Evolutionary conservation across 768 basidiomycete species (phyloP).

Genomic region (Coprinellus micaceus): DNA sequence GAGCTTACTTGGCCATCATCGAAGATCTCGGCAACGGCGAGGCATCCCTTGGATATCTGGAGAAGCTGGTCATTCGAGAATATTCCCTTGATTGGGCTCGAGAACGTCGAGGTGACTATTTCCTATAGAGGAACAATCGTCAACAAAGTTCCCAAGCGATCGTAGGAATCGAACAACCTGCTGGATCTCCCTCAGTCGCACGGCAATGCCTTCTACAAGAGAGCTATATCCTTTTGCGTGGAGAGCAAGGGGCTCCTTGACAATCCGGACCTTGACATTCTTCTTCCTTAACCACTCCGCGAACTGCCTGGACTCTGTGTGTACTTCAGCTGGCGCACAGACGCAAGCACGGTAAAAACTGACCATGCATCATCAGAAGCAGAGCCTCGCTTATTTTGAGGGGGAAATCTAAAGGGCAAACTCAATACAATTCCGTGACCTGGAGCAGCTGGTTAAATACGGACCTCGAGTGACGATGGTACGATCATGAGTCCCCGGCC

Average conservation of each 20-base stretch:
- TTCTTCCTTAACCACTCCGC: conserved; percentile 55
- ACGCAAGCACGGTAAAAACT: conserved; percentile 7
- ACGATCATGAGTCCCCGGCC: conserved; percentile 48
- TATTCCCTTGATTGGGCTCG: conserved; percentile 42
- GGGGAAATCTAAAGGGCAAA: conserved; percentile 41
- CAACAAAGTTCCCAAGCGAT: neutral
- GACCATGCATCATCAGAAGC: conserved; percentile 64
- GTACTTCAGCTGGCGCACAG: conserved; percentile 3
- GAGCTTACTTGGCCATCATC: neutral
- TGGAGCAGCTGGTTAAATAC: neutral
- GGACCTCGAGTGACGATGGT: conserved; percentile 29
- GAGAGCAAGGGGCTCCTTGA: conserved; percentile 52
- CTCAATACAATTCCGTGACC: conserved; percentile 7
- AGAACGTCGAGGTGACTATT: conserved; percentile 32
- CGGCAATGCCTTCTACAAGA: conserved; percentile 44
- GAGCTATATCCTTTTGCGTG: conserved; percentile 56
- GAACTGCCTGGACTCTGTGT: conserved; percentile 61
- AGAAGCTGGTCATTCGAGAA: conserved; percentile 25
- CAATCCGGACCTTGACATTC: conserved; percentile 60
- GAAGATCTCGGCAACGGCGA: conserved; percentile 59
- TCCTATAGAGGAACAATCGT: conserved; percentile 26
- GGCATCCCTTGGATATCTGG: conserved; percentile 37
- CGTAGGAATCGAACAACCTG: conserved; percentile 32
- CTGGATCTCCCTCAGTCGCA: conserved; percentile 46
- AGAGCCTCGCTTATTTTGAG: conserved; percentile 61